Percentiles rank a stretch among this genome's conserved stretches.
Conservation (phyloP, 1,284 basidiomycete species). For the Wolfiporia cocos region DNA sequence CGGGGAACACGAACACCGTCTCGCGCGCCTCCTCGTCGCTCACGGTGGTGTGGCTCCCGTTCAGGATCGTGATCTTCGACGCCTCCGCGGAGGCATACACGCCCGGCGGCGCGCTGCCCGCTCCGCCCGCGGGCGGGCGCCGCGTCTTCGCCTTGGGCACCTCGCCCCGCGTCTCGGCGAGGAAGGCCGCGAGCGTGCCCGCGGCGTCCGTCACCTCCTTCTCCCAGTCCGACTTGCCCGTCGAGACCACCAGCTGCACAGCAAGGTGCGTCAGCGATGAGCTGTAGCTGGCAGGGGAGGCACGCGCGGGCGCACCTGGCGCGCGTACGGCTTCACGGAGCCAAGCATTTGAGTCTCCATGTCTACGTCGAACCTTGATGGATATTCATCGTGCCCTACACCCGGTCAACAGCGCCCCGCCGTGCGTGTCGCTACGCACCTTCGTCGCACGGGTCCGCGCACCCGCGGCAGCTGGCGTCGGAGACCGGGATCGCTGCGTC, state of each 20-base stretch:
- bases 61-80: slow-evolving; percentile 65
- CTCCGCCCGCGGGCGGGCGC: slow-evolving; percentile 13
- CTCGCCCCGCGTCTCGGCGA: slow-evolving; percentile 33
- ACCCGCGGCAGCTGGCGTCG: slow-evolving; percentile 64
- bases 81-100: slow-evolving; percentile 51
- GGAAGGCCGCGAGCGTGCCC: slow-evolving; percentile 61
- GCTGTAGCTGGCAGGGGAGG: not conserved
- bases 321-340: slow-evolving; percentile 73
- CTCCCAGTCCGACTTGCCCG: slow-evolving; percentile 84
- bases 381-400: slow-evolving; percentile 68
- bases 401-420: slow-evolving; percentile 5
- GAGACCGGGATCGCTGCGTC: slow-evolving; percentile 62
- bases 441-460: slow-evolving; percentile 75
- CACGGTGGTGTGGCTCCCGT: slow-evolving; percentile 72
- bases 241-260: slow-evolving; percentile 75
- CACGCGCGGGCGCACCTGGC: slow-evolving; percentile 46
- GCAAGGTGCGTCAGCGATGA: slow-evolving; percentile 1
- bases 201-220: slow-evolving; percentile 65
- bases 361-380: slow-evolving; percentile 68
- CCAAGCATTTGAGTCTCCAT: slow-evolving; percentile 77
- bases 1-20: slow-evolving; percentile 83
- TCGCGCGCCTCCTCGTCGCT: slow-evolving; percentile 54
- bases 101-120: slow-evolving; percentile 35
- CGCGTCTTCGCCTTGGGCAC: slow-evolving; percentile 18
- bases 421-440: slow-evolving; percentile 29